Evolutionary conservation across 805 yeast species (phyloP).

Genomic region (Kodamaea neixiangensis): DNA sequence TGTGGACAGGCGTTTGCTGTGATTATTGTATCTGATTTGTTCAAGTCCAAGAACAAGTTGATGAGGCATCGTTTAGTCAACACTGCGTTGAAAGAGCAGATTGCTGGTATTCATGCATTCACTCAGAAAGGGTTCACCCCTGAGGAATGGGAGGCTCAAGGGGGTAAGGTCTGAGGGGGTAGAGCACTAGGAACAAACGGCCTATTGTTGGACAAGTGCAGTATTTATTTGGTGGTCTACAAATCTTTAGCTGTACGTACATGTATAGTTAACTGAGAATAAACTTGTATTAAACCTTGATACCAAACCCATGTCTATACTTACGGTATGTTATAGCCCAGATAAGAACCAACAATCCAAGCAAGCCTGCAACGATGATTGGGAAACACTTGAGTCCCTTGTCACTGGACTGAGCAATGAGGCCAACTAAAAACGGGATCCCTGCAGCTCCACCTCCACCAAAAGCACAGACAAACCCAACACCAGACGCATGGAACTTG

Average conservation of each 20-base stretch:
- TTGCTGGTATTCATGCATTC: constrained; percentile 88
- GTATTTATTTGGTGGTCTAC: neutral
- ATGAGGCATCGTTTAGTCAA: constrained; percentile 88
- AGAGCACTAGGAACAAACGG: neutral
- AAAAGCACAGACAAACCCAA: constrained; percentile 74
- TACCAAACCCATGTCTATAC: constrained; percentile 10
- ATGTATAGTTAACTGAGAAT: too few species aligned
- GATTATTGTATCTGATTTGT: constrained; percentile 70
- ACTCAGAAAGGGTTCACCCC: constrained; percentile 88
- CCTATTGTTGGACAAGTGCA: neutral
- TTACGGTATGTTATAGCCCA: constrained; percentile 27
- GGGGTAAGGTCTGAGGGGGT: neutral
- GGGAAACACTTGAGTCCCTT: constrained; percentile 37
- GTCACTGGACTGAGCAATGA: constrained; percentile 36
- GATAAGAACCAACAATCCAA: constrained; percentile 21
- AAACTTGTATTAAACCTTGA: neutral
- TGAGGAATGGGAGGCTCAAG: constrained; percentile 67
- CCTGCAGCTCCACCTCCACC: constrained; percentile 87
- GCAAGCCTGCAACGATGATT: constrained; percentile 27
- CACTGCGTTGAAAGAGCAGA: constrained; percentile 75
- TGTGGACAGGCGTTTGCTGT: constrained; percentile 99
- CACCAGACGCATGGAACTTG: constrained; percentile 60
- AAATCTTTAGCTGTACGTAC: neutral
- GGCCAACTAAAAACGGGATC: constrained; percentile 66
- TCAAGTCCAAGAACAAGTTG: constrained; percentile 79